phyloP scores from a whole-genome alignment of 169 alveolate species.

The Plasmodium coatneyi region DNA sequence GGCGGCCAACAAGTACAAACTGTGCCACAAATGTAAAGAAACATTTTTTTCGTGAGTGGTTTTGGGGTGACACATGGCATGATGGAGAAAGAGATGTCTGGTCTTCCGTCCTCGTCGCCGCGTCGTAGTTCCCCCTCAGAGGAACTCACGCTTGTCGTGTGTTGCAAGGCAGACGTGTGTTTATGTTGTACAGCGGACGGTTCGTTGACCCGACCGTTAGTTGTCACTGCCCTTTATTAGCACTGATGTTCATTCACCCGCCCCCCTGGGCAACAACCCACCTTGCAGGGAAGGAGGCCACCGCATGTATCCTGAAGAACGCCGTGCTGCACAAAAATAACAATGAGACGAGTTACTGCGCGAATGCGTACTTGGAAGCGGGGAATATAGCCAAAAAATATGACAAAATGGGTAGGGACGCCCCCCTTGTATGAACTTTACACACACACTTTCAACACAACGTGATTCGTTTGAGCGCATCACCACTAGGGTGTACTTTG shows the following conservation, averaged over 20 bases:
- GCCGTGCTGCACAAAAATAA: slow-evolving; percentile 40
- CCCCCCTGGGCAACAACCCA: neutral
- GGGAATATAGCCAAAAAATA: slow-evolving; percentile 72
- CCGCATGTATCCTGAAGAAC: slow-evolving; percentile 49
- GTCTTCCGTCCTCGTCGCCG: neutral
- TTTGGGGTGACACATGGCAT: neutral
- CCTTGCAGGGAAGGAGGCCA: slow-evolving; percentile 62
- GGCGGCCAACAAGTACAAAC: slow-evolving; percentile 67
- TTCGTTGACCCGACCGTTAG: neutral
- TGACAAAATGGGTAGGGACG: slow-evolving; percentile 43
- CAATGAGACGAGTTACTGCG: slow-evolving; percentile 64
- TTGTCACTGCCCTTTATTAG: neutral
- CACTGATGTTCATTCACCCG: neutral
- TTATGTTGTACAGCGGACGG: neutral
- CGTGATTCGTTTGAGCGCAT: neutral
- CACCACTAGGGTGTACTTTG: neutral
- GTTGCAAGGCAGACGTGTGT: neutral
- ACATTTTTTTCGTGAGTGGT: neutral
- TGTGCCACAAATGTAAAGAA: slow-evolving; percentile 50
- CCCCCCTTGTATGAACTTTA: neutral
- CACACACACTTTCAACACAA: neutral
- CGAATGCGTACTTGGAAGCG: slow-evolving; percentile 70
- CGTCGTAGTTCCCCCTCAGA: neutral
- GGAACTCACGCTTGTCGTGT: neutral
- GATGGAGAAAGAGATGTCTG: neutral